Evolutionary conservation across 148 eudicot species (phyloP).

Genomic region (Polygonum maritimum): DNA sequence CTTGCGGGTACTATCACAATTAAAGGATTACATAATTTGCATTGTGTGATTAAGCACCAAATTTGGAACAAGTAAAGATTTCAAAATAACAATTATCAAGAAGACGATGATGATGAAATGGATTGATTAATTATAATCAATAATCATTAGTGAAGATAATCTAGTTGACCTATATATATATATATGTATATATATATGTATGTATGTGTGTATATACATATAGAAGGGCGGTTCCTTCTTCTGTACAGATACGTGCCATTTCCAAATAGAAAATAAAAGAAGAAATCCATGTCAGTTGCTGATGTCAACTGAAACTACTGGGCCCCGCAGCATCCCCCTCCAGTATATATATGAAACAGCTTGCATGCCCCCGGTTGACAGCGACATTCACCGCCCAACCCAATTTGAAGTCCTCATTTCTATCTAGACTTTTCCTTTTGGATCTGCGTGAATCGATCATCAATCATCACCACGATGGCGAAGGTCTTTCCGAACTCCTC

Average conservation of each 20-base stretch:
- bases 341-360: background rate
- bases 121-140: too few species aligned
- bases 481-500: background rate
- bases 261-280: background rate
- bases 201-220: too few species aligned
- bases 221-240: too few species aligned
- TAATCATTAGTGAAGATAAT: too few species aligned
- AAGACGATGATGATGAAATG: too few species aligned
- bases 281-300: background rate
- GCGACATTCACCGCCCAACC: background rate
- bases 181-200: too few species aligned
- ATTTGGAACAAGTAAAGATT: too few species aligned
- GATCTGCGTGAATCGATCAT: background rate
- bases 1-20: too few species aligned
- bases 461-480: background rate
- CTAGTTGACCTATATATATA: too few species aligned
- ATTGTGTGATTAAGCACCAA: too few species aligned
- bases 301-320: background rate
- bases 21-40: too few species aligned
- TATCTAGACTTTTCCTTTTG: background rate
- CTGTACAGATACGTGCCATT: background rate
- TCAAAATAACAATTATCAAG: too few species aligned
- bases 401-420: background rate
- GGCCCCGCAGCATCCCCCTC: background rate
- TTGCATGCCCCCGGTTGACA: background rate